These are phyloP conservation scores for Scheffersomyces quercinus DNA, from an alignment of 1,139 yeast species.

Conservation along the genomic window DNA sequence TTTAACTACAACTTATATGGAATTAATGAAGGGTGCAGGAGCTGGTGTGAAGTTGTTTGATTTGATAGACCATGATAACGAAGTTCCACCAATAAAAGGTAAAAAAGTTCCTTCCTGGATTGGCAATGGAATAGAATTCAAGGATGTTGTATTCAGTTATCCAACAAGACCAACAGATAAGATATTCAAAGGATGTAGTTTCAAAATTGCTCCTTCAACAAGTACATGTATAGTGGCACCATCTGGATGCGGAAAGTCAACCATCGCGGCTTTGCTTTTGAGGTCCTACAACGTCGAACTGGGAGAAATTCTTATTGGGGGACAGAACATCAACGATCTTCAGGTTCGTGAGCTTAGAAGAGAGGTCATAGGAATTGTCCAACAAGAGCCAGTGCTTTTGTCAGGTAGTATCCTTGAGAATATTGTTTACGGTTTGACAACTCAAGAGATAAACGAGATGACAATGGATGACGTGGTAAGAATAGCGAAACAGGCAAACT, in stretches of 20 bases:
- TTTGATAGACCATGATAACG: conserved; percentile 45
- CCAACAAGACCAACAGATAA: conserved; percentile 84
- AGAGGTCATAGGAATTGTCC: conserved; percentile 73
- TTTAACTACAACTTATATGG: conserved; percentile 53
- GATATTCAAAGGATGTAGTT: conserved; percentile 64
- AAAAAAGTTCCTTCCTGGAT: conserved; percentile 40
- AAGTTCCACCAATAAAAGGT: conserved; percentile 46
- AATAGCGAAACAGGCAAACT: conserved; percentile 53
- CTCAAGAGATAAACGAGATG: conserved; percentile 45
- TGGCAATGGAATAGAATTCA: conserved; percentile 62
- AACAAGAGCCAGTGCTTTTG: conserved; percentile 83
- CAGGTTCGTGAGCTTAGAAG: conserved; percentile 74
- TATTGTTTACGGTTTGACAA: conserved; percentile 71
- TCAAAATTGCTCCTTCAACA: conserved; percentile 66
- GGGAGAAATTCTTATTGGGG: conserved; percentile 71
- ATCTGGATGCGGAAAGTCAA: conserved; percentile 90
- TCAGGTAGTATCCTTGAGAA: conserved; percentile 80
- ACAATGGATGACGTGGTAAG: conserved; percentile 43
- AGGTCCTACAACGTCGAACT: conserved; percentile 60
- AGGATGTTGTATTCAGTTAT: conserved; percentile 70
- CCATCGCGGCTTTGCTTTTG: conserved; percentile 71
- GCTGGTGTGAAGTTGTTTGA: conserved; percentile 52
- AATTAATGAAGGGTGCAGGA: conserved; percentile 57
- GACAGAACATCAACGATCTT: conserved; percentile 59
- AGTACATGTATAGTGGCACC: conserved; percentile 90